Evolutionary conservation across 306 rosid genomes (phyloP).

Genomic region (Lathyrus sativus): DNA sequence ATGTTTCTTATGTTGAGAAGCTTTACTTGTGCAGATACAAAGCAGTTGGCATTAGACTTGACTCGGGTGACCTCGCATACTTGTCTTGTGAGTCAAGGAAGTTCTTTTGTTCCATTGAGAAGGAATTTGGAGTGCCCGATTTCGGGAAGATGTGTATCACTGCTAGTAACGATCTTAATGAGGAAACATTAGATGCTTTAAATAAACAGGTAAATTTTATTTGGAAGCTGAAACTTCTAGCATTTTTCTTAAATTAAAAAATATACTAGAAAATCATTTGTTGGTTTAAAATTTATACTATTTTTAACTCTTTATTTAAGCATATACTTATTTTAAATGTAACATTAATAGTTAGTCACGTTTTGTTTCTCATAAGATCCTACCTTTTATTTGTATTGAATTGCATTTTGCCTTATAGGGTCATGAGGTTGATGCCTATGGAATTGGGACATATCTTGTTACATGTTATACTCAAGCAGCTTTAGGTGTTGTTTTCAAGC

Average conservation of each 20-base stretch:
- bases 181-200: conserved; percentile 94
- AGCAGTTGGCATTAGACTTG: conserved; percentile 85
- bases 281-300: background rate
- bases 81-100: conserved; percentile 77
- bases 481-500: conserved; percentile 96
- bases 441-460: conserved; percentile 94
- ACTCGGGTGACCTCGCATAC: conserved; percentile 96
- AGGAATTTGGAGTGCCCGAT: conserved; percentile 64
- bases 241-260: background rate
- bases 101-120: conserved; percentile 65
- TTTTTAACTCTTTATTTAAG: too few species aligned
- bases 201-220: conserved; percentile 75
- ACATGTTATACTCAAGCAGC: conserved; percentile 99
- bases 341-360: background rate
- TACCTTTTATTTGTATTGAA: conserved; percentile 20
- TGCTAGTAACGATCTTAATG: conserved; percentile 97
- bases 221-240: conserved; percentile 12
- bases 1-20: conserved; percentile 15
- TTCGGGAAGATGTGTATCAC: conserved; percentile 70
- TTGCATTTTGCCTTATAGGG: conserved; percentile 57
- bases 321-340: background rate
- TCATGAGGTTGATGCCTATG: conserved; percentile 96
- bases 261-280: background rate
- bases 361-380: conserved; percentile 10
- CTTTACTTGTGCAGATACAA: conserved; percentile 61